phyloP scores from a whole-genome alignment of 2,329 filamentous ascomycete species.

The Colletotrichum orbiculare region DNA sequence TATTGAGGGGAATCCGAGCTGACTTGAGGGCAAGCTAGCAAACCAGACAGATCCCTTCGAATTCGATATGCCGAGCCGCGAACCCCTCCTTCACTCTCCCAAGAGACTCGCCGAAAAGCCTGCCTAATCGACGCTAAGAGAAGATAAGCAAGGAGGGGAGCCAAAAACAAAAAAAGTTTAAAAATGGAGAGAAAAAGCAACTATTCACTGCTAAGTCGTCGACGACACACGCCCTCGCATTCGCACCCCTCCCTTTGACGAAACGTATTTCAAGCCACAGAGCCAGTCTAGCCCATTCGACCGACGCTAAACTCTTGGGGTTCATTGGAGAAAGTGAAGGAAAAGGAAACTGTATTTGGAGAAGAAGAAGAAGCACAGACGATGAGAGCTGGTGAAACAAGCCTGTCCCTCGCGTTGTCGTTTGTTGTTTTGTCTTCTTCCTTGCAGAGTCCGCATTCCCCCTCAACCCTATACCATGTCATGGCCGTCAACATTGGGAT shows the following conservation, averaged over 20 bases:
- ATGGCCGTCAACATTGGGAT: constrained; percentile 12
- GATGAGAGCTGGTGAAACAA: constrained; percentile 15
- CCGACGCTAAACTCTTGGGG: constrained; percentile 16
- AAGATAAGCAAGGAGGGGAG: constrained; percentile 11
- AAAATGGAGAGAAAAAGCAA: constrained; percentile 28
- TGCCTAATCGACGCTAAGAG: constrained; percentile 23
- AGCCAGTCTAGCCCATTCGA: constrained; percentile 16
- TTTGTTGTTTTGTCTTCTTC: constrained; percentile 7
- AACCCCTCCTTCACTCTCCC: not conserved
- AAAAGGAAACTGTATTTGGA: constrained; percentile 3
- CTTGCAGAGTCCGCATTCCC: constrained; percentile 5
- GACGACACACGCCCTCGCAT: not conserved
- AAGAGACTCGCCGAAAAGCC: constrained; percentile 9
- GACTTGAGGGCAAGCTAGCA: not conserved
- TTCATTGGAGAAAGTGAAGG: not conserved
- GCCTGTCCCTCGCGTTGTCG: constrained; percentile 22
- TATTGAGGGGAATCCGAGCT: not conserved
- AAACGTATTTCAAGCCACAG: constrained; percentile 21
- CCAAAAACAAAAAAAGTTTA: constrained; percentile 11
- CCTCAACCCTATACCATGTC: not conserved
- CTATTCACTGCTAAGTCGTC: not conserved
- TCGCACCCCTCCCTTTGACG: not conserved
- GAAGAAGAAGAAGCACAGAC: constrained; percentile 19
- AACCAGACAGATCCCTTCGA: not conserved
- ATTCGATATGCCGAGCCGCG: not conserved